Evolutionary conservation across 306 rosid species (phyloP).

Genomic region (Quercus aquifolioides): DNA sequence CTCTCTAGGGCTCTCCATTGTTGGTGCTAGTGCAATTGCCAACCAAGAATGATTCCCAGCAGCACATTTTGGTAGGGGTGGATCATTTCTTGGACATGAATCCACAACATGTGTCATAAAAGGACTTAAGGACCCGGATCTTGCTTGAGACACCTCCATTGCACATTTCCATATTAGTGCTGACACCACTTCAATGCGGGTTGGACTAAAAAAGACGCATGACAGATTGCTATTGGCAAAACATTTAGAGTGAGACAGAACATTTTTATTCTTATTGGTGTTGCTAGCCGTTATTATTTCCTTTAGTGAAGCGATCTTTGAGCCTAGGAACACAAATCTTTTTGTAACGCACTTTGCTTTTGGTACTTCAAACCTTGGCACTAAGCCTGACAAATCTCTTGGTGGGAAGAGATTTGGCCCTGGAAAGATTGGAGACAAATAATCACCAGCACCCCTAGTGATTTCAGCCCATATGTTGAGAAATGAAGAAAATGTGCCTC

Average conservation of each 20-base stretch:
- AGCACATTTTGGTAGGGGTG: constrained; percentile 13
- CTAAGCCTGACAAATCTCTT: not conserved
- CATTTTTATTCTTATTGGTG: too few relatives aligned
- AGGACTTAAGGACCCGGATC: not conserved
- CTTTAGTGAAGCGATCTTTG: constrained; percentile 31
- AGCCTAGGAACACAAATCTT: constrained; percentile 38
- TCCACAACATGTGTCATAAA: constrained; percentile 36
- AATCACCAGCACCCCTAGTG: not conserved
- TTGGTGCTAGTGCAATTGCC: not conserved
- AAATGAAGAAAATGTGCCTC: constrained; percentile 35
- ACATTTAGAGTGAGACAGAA: too few relatives aligned
- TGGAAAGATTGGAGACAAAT: not conserved
- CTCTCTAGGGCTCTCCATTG: not conserved
- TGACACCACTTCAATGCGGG: constrained; percentile 37
- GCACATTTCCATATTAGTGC: constrained; percentile 49
- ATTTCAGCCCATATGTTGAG: constrained; percentile 35
- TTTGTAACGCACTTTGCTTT: constrained; percentile 11
- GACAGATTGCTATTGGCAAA: too few relatives aligned
- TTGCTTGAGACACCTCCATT: constrained; percentile 21
- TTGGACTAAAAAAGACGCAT: not conserved
- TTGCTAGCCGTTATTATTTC: not conserved
- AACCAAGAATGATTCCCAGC: constrained; percentile 42
- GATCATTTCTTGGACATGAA: constrained; percentile 23
- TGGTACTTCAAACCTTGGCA: not conserved
- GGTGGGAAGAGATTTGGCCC: constrained; percentile 29